Evolutionary conservation across 192 early-diverging fungal genomes (phyloP).

Genomic region (Podila minutissima): DNA sequence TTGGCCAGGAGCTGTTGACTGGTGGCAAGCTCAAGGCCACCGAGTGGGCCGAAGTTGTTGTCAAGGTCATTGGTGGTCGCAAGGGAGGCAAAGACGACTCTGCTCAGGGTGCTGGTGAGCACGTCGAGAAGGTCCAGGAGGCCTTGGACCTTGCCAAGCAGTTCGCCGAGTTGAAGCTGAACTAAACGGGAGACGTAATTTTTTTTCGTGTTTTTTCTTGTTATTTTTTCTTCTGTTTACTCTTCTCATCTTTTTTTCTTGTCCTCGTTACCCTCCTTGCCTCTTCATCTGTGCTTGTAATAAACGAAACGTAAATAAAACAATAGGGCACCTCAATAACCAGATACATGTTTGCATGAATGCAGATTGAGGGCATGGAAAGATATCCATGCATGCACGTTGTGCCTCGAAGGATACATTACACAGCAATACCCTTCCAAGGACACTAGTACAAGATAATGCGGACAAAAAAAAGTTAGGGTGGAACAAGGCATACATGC

Average conservation of each 20-base stretch:
- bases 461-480: no score
- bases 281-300: no score
- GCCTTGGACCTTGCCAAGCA: slow-evolving; percentile 78
- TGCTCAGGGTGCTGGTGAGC: slow-evolving; percentile 90
- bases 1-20: slow-evolving; percentile 75
- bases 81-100: slow-evolving; percentile 94
- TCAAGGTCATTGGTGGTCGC: slow-evolving; percentile 87
- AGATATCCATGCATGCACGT: no score
- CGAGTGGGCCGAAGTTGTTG: slow-evolving; percentile 92
- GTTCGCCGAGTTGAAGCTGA: slow-evolving; percentile 77
- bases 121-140: slow-evolving; percentile 71
- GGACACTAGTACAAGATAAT: no score
- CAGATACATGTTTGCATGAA: no score
- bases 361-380: no score
- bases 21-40: slow-evolving; percentile 81
- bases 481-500: no score
- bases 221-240: neutral
- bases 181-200: slow-evolving; percentile 7
- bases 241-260: neutral
- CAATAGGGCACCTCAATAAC: no score
- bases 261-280: no score
- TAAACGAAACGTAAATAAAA: no score
- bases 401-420: no score
- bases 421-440: no score
- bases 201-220: neutral